Base-by-base conservation (phyloP, 352 stramenopile genomes). In the Globisporangium sylvaticum region DNA sequence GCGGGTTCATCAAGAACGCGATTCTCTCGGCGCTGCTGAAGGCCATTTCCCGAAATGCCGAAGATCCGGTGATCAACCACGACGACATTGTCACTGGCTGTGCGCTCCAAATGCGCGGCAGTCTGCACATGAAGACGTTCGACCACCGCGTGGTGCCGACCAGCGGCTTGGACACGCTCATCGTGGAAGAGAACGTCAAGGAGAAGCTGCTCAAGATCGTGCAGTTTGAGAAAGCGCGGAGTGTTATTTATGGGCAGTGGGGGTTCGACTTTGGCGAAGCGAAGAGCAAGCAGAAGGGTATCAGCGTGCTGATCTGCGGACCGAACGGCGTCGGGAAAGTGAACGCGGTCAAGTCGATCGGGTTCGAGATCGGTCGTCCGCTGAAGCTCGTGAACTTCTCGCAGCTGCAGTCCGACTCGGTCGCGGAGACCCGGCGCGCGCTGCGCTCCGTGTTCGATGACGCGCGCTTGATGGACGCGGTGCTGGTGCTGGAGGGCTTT, bases 1-100 rank as follows among this genome's bases (percentile, higher is more conserved):
- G 89, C 52, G 89, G 88, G 3, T 97, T 97, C 70, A 97, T 97
- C 75, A 95, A 97, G 77, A 97, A 97, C 65, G 88, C 89, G 39
- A 91, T 97, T 62, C 68, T 96, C 14, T 93, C 87, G 39, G 85
- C 88, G 54, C 75, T 96, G 39, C 67, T 97, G 20, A 89, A 87
- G 48, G 87, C 89, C 25, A 91, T 94, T 53, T 83, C 80, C 15
- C 76, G 87, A 24, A 68, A 89, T 58, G 63, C 70, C 1, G 78
- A 86, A 52, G 62, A 76, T 0, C 85, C 84, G 0, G 83, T 93
- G 44, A 90, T 96, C 62, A 79, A 70, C 24, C 83, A 96, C 53
- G 81, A 76, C 0, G 89, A 96, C 58, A 83, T 96, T 50, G 83
- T 94, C 27, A 68, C 81, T 0, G 88, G 88, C 6, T 96, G 87